A percentile compares a stretch with the other conserved stretches of the same genome.
These are phyloP conservation scores for Colletotrichum magnum DNA, from an alignment of 2,329 filamentous ascomycete genomes.

Conservation along the genomic window DNA sequence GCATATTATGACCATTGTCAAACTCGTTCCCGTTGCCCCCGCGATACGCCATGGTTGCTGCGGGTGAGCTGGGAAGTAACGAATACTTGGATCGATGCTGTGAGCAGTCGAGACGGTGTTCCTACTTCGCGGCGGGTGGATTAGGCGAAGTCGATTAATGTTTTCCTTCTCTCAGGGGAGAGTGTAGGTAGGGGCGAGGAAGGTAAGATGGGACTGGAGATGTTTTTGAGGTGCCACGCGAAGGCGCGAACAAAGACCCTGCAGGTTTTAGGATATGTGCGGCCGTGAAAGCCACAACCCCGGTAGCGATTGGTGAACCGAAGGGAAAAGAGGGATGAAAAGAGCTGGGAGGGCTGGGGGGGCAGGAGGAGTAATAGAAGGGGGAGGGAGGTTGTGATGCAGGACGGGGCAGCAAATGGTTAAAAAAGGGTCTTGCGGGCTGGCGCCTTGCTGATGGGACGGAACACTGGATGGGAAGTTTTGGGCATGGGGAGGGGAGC, in stretches of 20 bases:
- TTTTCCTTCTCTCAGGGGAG: conserved; percentile 16
- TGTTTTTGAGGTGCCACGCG: conserved; percentile 25
- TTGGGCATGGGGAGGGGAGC: conserved; percentile 18
- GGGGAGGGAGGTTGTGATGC: conserved; percentile 32
- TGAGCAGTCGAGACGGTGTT: conserved; percentile 5
- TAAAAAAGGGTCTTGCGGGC: conserved; percentile 41
- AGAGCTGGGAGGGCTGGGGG: conserved; percentile 35
- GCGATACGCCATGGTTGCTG: conserved; percentile 70
- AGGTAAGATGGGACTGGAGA: conserved; percentile 4
- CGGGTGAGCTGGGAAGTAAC: conserved; percentile 24
- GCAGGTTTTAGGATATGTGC: conserved; percentile 33
- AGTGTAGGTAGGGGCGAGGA: conserved; percentile 2
- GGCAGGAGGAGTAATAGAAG: conserved; percentile 38
- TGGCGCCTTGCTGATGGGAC: conserved; percentile 23
- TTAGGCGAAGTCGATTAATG: conserved; percentile 24
- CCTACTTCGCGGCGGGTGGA: conserved; percentile 8
- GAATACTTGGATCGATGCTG: conserved; percentile 13
- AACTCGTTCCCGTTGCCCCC: conserved; percentile 63
- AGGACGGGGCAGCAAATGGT: conserved; percentile 40
- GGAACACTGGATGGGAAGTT: no score
- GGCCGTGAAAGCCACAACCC: conserved; percentile 39
- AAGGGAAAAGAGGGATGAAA: conserved; percentile 23
- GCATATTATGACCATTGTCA: conserved; percentile 74
- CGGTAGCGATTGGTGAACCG: conserved; percentile 35
- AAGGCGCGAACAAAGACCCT: conserved; percentile 30